A percentile compares a stretch with the other conserved stretches of the same genome.
phyloP scores from a whole-genome alignment of 1,139 yeast genomes.

The Zygoascus sp. region DNA sequence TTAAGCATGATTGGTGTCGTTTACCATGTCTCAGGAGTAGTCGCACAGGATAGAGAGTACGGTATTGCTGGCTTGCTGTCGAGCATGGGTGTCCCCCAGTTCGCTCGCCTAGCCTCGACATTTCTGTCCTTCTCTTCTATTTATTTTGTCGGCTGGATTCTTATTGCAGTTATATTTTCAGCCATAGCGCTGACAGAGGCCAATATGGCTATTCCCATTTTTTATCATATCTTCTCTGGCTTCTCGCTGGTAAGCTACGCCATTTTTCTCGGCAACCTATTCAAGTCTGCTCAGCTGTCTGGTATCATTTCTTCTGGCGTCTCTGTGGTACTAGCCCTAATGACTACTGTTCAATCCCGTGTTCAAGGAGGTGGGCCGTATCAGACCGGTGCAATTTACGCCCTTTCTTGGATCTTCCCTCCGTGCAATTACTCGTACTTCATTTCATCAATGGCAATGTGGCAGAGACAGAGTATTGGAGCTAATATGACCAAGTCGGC shows the following conservation, averaged over 20 bases:
- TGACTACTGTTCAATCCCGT: conserved; percentile 32
- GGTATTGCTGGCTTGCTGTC: conserved; percentile 34
- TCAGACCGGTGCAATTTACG: conserved; percentile 29
- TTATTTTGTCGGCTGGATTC: conserved; percentile 35
- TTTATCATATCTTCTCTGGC: conserved; percentile 35
- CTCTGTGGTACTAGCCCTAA: conserved; percentile 33
- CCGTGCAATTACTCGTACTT: conserved; percentile 36
- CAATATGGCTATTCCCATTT: conserved; percentile 30
- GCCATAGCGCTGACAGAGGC: conserved; percentile 27
- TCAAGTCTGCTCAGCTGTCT: conserved; percentile 34
- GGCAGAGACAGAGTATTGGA: conserved; percentile 24
- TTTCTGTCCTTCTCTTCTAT: conserved; percentile 30
- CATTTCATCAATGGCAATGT: conserved; percentile 30
- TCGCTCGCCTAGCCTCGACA: conserved; percentile 29
- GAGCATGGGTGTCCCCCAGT: conserved; percentile 32
- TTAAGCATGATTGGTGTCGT: conserved; percentile 36
- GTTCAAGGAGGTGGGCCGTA: conserved; percentile 27
- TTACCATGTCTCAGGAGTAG: conserved; percentile 35
- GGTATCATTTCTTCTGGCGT: conserved; percentile 36
- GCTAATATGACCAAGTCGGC: conserved; percentile 29
- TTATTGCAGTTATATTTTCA: conserved; percentile 28
- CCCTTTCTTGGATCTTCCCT: conserved; percentile 34
- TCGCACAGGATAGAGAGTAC: conserved; percentile 34
- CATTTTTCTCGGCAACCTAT: conserved; percentile 32
- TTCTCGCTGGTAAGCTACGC: conserved; percentile 33